Conservation (phyloP, 2,329 filamentous ascomycete genomes). For the Fusarium buxicola region DNA sequence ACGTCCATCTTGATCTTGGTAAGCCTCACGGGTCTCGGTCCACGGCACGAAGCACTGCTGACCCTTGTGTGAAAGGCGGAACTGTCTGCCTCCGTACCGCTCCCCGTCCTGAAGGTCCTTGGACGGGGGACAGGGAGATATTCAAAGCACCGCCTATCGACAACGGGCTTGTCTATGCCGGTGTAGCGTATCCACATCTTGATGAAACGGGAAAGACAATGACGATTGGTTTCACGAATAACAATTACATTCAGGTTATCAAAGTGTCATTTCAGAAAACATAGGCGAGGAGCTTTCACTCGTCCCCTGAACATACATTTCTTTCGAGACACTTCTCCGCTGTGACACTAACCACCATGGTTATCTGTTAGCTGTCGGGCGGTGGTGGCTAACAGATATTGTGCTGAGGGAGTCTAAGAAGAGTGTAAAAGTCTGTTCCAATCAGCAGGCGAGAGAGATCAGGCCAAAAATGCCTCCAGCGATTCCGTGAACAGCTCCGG, state of each 20-base stretch:
- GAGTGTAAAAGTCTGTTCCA: no score
- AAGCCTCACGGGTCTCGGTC: neutral
- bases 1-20: slow-evolving; percentile 47
- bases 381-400: no score
- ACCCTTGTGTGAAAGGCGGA: neutral
- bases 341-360: no score
- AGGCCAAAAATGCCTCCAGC: neutral
- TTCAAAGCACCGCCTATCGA: slow-evolving; percentile 51
- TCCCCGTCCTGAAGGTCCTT: slow-evolving; percentile 50
- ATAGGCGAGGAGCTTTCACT: no score
- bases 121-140: slow-evolving; percentile 52
- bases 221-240: slow-evolving; percentile 55
- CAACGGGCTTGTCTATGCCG: slow-evolving; percentile 50
- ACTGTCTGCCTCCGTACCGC: slow-evolving; percentile 31
- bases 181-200: slow-evolving; percentile 53
- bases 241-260: slow-evolving; percentile 54
- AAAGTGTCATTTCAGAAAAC: slow-evolving; percentile 30
- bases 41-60: accelerated
- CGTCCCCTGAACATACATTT: no score
- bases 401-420: no score
- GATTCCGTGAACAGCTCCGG: neutral
- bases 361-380: no score
- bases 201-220: slow-evolving; percentile 51
- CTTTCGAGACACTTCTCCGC: no score
- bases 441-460: neutral